Base-by-base conservation (phyloP, 208 protist species). In the Trypanosoma caninum region DNA sequence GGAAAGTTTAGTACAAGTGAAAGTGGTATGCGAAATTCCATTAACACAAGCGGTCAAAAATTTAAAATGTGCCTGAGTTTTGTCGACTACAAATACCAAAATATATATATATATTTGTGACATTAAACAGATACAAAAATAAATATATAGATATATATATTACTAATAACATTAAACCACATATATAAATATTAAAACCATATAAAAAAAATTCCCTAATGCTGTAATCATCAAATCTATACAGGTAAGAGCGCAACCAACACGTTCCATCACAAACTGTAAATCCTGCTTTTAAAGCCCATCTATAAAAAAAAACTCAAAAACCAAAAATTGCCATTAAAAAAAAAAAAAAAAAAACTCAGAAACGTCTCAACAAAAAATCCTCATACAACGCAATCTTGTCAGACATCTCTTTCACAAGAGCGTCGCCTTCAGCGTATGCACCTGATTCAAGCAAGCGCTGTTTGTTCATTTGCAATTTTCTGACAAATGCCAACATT, bases 341-440 rank as follows among this genome's bases (percentile, higher is more conserved):
- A 48, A 48, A 60, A 52, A 53, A 48, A 64, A 33, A 64, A 60
- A 61, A 42, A 38, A 44, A 3, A 35, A 25, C 48, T 69, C 35
- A 63, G 23, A 64, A 72, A 31, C 73, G 58, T 9, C 35, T 22
- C 7, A 54, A 37, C 18, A 88, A 40, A 54, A 91, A 92, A 38
- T 89, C 63, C 56, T 95, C 89, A 55, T 95, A 95, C n/a, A 90
- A 52, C 16, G 55, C 58, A 50, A 95, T 93, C 62, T 95, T 95
- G 37, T 91, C 78, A 7, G 54, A 72, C 89, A 95, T 95, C 63
- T 93, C 86, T 37, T 40, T 50, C 31, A 95, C 60, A 35, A 95
- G 74, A 10, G 62, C 45, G 40, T 93, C 73, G 22, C 63, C 44
- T 63, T 79, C 71, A 16, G 34, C 42, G 76, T 95, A 95, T 57